These are phyloP conservation scores for Colletotrichum euphorbiae DNA, from an alignment of 2,329 filamentous ascomycete genomes.

Conservation along the genomic window DNA sequence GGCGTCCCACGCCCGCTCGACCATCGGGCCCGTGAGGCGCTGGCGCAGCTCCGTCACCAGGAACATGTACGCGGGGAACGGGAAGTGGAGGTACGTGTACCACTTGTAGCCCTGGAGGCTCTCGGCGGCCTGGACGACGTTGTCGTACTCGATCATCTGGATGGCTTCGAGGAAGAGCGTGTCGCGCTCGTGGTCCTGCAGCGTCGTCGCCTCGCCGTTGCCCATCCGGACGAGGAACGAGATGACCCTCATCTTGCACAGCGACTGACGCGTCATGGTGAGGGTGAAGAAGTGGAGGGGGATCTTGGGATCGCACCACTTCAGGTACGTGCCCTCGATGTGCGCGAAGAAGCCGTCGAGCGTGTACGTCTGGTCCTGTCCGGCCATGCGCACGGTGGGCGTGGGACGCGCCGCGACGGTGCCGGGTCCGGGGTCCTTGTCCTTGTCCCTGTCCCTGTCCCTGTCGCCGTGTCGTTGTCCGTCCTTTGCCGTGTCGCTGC, in stretches of 20 bases:
- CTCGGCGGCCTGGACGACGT: slow-evolving; percentile 63
- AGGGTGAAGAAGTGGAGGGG: slow-evolving; percentile 70
- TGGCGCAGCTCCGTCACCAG: slow-evolving; percentile 66
- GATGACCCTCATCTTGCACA: slow-evolving; percentile 68
- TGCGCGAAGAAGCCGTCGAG: slow-evolving; percentile 66
- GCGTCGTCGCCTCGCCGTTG: slow-evolving; percentile 51
- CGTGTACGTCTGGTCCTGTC: slow-evolving; percentile 61
- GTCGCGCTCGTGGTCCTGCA: slow-evolving; percentile 62
- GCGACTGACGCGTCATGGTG: slow-evolving; percentile 65
- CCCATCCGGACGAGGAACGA: slow-evolving; percentile 64
- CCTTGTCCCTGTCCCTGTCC: slow-evolving; percentile 37
- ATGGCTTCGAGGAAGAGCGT: slow-evolving; percentile 66
- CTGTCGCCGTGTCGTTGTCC: slow-evolving; percentile 45
- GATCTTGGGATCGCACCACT: slow-evolving; percentile 67
- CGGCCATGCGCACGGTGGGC: slow-evolving; percentile 59
- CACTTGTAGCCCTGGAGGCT: slow-evolving; percentile 65
- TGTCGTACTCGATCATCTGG: slow-evolving; percentile 70
- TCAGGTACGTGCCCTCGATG: slow-evolving; percentile 67
- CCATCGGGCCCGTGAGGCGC: slow-evolving; percentile 64
- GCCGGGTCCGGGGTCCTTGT: slow-evolving; percentile 38
- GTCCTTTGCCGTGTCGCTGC: slow-evolving; percentile 57
- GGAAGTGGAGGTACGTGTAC: slow-evolving; percentile 71
- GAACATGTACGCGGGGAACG: slow-evolving; percentile 71
- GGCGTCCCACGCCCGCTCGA: slow-evolving; percentile 69
- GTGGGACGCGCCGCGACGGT: slow-evolving; percentile 46